A percentile compares a stretch with the other conserved stretches of the same genome.
Conservation (phyloP, 2,329 filamentous ascomycete genomes). For the Simplicillium aogashimaense region DNA sequence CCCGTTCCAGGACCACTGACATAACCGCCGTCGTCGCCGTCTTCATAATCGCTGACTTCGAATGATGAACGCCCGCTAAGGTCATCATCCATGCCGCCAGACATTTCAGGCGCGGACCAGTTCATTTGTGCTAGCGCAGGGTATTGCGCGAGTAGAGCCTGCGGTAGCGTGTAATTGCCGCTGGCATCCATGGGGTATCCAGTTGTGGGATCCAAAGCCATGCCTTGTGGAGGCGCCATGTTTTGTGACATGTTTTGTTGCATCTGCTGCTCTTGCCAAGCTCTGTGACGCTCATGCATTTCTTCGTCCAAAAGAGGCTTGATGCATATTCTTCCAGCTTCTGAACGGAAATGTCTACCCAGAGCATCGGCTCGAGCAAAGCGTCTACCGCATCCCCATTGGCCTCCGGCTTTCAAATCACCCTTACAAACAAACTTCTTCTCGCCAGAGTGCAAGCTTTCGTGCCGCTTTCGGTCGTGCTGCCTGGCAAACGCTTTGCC, state of each 20-base stretch:
- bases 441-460: conserved; percentile 90
- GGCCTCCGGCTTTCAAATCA: conserved; percentile 68
- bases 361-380: conserved; percentile 94
- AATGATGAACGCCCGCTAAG: conserved; percentile 73
- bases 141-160: conserved; percentile 82
- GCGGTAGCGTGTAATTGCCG: conserved; percentile 63
- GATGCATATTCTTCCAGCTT: conserved; percentile 92
- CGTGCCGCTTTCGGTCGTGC: conserved; percentile 94
- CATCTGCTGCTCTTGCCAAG: conserved; percentile 64
- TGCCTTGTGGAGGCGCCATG: conserved; percentile 40
- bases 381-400: conserved; percentile 87
- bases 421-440: conserved; percentile 98
- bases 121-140: conserved; percentile 85
- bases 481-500: conserved; percentile 96
- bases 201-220: conserved; percentile 50
- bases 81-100: conserved; percentile 64
- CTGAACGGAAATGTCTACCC: conserved; percentile 87
- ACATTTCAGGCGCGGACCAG: conserved; percentile 60
- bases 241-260: conserved; percentile 53
- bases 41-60: conserved; percentile 70
- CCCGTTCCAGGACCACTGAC: conserved; percentile 53
- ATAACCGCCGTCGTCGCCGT: conserved; percentile 61
- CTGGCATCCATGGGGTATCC: conserved; percentile 47
- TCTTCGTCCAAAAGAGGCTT: conserved; percentile 96
- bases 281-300: conserved; percentile 67